A percentile compares a stretch with the other conserved stretches of the same genome.
These are phyloP conservation scores for Candida incommunis DNA, from an alignment of 805 yeast species.

Conservation along the genomic window DNA sequence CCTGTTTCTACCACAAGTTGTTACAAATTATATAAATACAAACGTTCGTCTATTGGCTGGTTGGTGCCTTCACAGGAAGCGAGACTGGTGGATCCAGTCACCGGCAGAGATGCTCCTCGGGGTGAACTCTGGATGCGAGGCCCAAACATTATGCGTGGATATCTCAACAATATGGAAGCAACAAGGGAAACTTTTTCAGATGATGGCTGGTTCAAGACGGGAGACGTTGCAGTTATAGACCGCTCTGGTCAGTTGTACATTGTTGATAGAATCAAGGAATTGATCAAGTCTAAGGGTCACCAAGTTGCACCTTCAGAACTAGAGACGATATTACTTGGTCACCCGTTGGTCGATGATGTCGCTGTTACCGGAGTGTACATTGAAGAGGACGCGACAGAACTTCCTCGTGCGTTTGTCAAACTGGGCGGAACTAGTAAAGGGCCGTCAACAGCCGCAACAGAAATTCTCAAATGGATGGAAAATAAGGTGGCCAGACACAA, in stretches of 20 bases:
- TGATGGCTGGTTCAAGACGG: conserved; percentile 46
- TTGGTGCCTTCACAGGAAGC: conserved; percentile 34
- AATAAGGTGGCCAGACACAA: conserved; percentile 23
- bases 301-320: conserved; percentile 92
- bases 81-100: conserved; percentile 26
- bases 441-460: conserved; percentile 12
- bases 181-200: conserved; percentile 30
- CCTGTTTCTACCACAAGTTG: conserved; percentile 34
- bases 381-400: conserved; percentile 69
- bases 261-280: conserved; percentile 52
- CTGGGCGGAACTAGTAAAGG: conserved; percentile 6
- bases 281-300: conserved; percentile 62
- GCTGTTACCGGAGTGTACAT: conserved; percentile 70
- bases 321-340: conserved; percentile 67
- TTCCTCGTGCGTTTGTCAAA: conserved; percentile 26
- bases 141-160: conserved; percentile 37
- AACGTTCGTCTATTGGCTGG: conserved; percentile 35
- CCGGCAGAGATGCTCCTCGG: conserved; percentile 33
- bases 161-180: conserved; percentile 35
- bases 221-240: conserved; percentile 35
- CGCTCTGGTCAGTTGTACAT: conserved; percentile 27
- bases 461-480: conserved; percentile 21
- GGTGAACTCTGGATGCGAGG: conserved; percentile 50
- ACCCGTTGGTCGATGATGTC: conserved; percentile 66
- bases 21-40: conserved; percentile 25